Evolutionary conservation across 2,329 filamentous ascomycete genomes (phyloP).

Genomic region (Xylaria sp.): DNA sequence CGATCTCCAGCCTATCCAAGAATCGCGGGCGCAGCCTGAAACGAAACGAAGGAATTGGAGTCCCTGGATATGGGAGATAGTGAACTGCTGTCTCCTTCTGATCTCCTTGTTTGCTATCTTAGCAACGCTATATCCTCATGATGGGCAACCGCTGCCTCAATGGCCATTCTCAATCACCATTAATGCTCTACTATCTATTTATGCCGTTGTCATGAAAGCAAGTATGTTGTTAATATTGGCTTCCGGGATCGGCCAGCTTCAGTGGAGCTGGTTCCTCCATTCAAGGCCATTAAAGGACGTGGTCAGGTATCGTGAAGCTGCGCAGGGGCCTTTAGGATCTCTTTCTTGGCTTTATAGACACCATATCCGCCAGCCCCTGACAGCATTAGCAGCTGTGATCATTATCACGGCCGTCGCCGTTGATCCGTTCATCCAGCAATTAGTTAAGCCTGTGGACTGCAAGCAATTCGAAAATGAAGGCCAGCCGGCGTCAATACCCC

Average conservation of each 20-base stretch:
- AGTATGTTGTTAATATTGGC: conserved; percentile 11
- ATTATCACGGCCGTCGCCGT: conserved; percentile 14
- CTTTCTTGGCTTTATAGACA: conserved; percentile 18
- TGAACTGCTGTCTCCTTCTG: conserved; percentile 24
- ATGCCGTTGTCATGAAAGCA: conserved; percentile 24
- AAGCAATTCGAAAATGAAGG: conserved; percentile 4
- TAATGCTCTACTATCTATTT: conserved; percentile 31
- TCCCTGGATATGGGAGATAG: conserved; percentile 27
- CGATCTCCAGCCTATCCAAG: conserved; percentile 2
- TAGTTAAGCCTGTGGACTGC: conserved; percentile 15
- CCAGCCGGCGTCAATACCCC: conserved; percentile 9
- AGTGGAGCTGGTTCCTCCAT: conserved; percentile 30
- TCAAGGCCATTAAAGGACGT: conserved; percentile 16
- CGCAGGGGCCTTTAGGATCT: conserved; percentile 21
- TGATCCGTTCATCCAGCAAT: conserved; percentile 25
- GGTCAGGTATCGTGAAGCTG: conserved; percentile 21
- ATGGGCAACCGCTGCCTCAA: conserved; percentile 24
- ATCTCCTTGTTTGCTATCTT: conserved; percentile 27
- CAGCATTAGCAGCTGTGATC: conserved; percentile 13
- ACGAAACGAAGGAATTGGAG: conserved; percentile 2
- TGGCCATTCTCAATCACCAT: conserved; percentile 34
- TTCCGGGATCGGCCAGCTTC: conserved; percentile 28
- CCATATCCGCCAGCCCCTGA: conserved; percentile 17
- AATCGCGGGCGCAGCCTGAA: background rate
- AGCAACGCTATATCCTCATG: conserved; percentile 32